Evolutionary conservation across 1,284 basidiomycete species (phyloP).

Genomic region (Anthracocystis panici-leucophaei): DNA sequence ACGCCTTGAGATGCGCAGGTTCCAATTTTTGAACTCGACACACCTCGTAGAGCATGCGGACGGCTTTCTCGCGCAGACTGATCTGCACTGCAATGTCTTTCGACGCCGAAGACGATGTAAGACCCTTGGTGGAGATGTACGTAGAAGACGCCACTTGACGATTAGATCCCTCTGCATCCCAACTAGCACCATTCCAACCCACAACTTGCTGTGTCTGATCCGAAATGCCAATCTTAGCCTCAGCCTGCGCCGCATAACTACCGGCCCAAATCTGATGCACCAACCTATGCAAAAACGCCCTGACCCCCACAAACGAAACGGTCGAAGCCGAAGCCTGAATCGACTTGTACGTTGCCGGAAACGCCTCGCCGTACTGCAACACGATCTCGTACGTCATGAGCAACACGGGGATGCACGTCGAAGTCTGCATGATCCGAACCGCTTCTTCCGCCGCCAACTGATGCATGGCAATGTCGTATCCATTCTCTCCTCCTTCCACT

Average conservation of each 20-base stretch:
- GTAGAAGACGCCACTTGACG: not conserved
- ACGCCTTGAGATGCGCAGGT: slow-evolving; percentile 42
- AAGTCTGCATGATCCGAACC: slow-evolving; percentile 50
- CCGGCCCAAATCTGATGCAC: slow-evolving; percentile 69
- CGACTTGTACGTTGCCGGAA: slow-evolving; percentile 47
- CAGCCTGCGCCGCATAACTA: slow-evolving; percentile 64
- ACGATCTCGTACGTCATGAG: slow-evolving; percentile 84
- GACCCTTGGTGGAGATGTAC: not conserved
- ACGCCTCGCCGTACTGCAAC: slow-evolving; percentile 76
- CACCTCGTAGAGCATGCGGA: slow-evolving; percentile 60
- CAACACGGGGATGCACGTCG: slow-evolving; percentile 85
- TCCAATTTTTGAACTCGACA: slow-evolving; percentile 64
- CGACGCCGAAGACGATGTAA: slow-evolving; percentile 34
- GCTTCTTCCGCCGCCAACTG: slow-evolving; percentile 46
- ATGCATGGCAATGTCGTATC: slow-evolving; percentile 29
- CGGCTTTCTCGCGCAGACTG: slow-evolving; percentile 70
- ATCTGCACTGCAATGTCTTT: slow-evolving; percentile 50
- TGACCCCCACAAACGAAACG: slow-evolving; percentile 40
- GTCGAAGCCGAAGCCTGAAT: slow-evolving; percentile 40
- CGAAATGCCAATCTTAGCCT: slow-evolving; percentile 48
- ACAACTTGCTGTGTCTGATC: slow-evolving; percentile 8
- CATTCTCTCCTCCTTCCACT: not conserved
- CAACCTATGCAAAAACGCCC: slow-evolving; percentile 58
- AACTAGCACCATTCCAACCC: slow-evolving; percentile 23
- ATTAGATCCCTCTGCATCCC: slow-evolving; percentile 8